These are phyloP conservation scores for Talaromyces ruber DNA, from an alignment of 495 filamentous ascomycete species.

Conservation along the genomic window DNA sequence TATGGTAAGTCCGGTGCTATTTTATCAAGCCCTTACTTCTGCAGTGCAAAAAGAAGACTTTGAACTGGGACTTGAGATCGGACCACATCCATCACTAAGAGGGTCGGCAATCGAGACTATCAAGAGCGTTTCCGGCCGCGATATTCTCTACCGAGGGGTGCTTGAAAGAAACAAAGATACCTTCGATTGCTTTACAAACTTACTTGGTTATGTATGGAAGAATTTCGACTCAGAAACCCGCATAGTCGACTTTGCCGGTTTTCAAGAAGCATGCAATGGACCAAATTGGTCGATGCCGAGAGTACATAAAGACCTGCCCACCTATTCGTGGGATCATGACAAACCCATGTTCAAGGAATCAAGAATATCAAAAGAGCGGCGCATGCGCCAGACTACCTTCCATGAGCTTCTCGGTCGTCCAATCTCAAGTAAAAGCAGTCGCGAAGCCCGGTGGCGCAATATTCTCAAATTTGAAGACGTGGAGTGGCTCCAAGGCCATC, in stretches of 20 bases:
- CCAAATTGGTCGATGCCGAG: background rate
- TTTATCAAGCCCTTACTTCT: constrained; percentile 40
- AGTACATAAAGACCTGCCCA: constrained; percentile 14
- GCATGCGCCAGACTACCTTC: constrained; percentile 1
- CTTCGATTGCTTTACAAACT: constrained; percentile 25
- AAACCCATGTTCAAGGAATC: constrained; percentile 35
- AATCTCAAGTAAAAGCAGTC: constrained; percentile 1
- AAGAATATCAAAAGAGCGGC: constrained; percentile 17
- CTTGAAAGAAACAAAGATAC: background rate
- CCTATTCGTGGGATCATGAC: constrained; percentile 41
- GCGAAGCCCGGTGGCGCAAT: constrained; percentile 20
- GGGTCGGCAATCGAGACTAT: constrained; percentile 36
- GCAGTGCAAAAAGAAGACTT: constrained; percentile 25
- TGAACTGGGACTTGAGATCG: constrained; percentile 41
- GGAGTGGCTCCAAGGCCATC: constrained; percentile 26
- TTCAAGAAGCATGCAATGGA: background rate
- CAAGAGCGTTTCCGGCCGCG: constrained; percentile 10
- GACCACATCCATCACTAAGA: constrained; percentile 47
- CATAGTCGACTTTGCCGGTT: background rate
- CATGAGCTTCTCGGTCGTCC: constrained; percentile 21
- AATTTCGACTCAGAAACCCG: background rate
- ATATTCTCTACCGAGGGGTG: background rate
- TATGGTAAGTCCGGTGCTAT: constrained; percentile 48
- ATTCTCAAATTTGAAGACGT: constrained; percentile 19
- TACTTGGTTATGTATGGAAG: background rate